These are phyloP conservation scores for Crepidotus variabilis DNA, from an alignment of 768 basidiomycete species.

Conservation along the genomic window DNA sequence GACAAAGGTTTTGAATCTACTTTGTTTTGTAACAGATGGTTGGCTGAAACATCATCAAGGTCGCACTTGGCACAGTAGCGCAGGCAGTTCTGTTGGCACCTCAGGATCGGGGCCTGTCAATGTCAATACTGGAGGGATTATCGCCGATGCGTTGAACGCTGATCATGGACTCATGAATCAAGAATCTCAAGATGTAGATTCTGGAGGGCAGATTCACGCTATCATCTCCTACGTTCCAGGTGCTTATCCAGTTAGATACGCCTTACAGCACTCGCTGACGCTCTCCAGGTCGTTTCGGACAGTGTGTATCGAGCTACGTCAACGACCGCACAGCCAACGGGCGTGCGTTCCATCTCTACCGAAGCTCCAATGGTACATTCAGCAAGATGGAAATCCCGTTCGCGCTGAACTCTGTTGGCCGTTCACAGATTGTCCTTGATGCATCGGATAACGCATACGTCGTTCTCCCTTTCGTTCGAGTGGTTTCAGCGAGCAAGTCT, in stretches of 20 bases:
- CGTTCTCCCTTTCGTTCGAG: conserved; percentile 36
- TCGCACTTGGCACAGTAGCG: conserved; percentile 42
- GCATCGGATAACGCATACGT: conserved; percentile 39
- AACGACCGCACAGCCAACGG: conserved; percentile 31
- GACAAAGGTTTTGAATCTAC: conserved; percentile 29
- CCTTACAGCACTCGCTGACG: neutral
- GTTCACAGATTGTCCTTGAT: conserved; percentile 44
- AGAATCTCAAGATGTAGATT: conserved; percentile 45
- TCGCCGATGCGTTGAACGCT: conserved; percentile 40
- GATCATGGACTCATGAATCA: conserved; percentile 52
- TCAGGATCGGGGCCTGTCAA: conserved; percentile 38
- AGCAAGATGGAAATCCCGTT: conserved; percentile 46
- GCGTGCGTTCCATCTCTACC: conserved; percentile 41
- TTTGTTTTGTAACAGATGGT: neutral
- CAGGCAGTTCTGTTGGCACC: conserved; percentile 31
- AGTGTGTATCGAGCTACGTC: conserved; percentile 42
- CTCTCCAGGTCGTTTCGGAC: conserved; percentile 37
- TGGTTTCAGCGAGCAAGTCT: conserved; percentile 41
- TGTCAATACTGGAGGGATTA: conserved; percentile 40
- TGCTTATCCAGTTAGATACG: conserved; percentile 4
- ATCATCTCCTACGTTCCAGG: conserved; percentile 49
- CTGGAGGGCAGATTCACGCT: conserved; percentile 38
- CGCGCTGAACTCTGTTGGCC: conserved; percentile 37
- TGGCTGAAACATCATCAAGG: conserved; percentile 22
- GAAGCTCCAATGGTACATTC: conserved; percentile 34